Evolutionary conservation across 1,284 basidiomycete species (phyloP).

Genomic region (Rhodotorula sp.): DNA sequence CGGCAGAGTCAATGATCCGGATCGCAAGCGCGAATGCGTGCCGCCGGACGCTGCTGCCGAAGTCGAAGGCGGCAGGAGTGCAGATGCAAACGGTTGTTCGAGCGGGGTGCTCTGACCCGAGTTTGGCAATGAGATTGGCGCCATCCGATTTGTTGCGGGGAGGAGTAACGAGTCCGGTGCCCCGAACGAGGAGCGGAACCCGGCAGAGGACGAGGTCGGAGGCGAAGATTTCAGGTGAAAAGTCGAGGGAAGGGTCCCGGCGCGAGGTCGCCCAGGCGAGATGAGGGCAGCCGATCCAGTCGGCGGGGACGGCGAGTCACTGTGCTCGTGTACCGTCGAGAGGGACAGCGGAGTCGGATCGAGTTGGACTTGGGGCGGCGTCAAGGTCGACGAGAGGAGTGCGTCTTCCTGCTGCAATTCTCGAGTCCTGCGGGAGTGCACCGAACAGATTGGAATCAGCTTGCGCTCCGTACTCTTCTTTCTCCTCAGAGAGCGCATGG

Average conservation of each 20-base stretch:
- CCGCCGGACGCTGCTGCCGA: neutral
- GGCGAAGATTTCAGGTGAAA: conserved; percentile 19
- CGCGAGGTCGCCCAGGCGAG: conserved; percentile 19
- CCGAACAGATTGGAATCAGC: neutral
- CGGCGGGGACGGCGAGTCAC: neutral
- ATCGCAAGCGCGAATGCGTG: conserved; percentile 60
- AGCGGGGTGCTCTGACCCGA: conserved; percentile 29
- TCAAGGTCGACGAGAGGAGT: neutral
- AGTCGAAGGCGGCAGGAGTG: conserved; percentile 9
- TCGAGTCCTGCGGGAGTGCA: conserved; percentile 3
- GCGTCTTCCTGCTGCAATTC: conserved; percentile 21
- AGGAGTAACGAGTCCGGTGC: conserved; percentile 13
- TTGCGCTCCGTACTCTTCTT: neutral
- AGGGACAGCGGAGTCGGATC: neutral
- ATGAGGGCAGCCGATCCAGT: neutral
- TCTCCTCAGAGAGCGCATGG: neutral
- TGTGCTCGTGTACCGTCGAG: conserved; percentile 3
- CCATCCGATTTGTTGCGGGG: neutral
- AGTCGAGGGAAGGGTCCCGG: conserved; percentile 34
- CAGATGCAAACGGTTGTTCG: conserved; percentile 23
- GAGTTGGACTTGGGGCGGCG: neutral
- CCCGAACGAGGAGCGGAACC: conserved; percentile 6
- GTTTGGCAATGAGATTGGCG: conserved; percentile 20
- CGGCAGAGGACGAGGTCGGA: neutral
- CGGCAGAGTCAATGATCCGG: conserved; percentile 79